Evolutionary conservation across 1,284 basidiomycete genomes (phyloP).

Genomic region (Puccinia sorghi): DNA sequence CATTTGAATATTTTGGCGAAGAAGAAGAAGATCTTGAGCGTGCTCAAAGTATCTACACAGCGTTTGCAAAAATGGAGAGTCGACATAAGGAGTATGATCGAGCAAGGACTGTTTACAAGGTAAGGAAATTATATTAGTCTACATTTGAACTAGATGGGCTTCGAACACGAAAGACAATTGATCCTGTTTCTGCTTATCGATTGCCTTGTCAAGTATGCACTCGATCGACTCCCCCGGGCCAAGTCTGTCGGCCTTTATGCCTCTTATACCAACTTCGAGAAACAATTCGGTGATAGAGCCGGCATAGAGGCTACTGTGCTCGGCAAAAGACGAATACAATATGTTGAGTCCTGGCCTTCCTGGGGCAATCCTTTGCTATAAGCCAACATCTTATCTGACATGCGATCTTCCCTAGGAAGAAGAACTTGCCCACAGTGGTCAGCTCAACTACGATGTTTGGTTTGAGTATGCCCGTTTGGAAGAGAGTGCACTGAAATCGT

Average conservation of each 20-base stretch:
- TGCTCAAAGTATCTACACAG: constrained; percentile 90
- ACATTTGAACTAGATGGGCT: not conserved
- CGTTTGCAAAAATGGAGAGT: constrained; percentile 98
- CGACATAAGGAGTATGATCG: constrained; percentile 93
- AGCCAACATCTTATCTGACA: not conserved
- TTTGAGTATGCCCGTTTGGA: constrained; percentile 94
- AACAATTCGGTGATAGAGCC: constrained; percentile 87
- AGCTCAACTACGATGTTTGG: constrained; percentile 94
- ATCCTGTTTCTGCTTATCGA: constrained; percentile 16
- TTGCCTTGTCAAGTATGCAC: constrained; percentile 69
- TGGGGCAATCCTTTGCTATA: not conserved
- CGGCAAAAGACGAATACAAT: constrained; percentile 93
- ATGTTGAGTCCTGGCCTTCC: constrained; percentile 62
- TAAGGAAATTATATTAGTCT: constrained; percentile 54
- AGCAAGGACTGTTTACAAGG: constrained; percentile 95
- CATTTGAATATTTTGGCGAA: constrained; percentile 94
- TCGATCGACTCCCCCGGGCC: constrained; percentile 83
- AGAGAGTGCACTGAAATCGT: constrained; percentile 77
- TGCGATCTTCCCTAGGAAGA: constrained; percentile 63
- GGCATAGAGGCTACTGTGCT: constrained; percentile 91
- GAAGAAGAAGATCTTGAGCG: constrained; percentile 96
- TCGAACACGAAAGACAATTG: constrained; percentile 28
- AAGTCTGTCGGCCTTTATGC: constrained; percentile 83
- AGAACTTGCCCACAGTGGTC: constrained; percentile 79
- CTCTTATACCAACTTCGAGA: constrained; percentile 95